Percentiles rank a stretch among this genome's conserved stretches.
Conservation (phyloP, 805 yeast genomes). For the Saccharomycopsis fermentans region DNA sequence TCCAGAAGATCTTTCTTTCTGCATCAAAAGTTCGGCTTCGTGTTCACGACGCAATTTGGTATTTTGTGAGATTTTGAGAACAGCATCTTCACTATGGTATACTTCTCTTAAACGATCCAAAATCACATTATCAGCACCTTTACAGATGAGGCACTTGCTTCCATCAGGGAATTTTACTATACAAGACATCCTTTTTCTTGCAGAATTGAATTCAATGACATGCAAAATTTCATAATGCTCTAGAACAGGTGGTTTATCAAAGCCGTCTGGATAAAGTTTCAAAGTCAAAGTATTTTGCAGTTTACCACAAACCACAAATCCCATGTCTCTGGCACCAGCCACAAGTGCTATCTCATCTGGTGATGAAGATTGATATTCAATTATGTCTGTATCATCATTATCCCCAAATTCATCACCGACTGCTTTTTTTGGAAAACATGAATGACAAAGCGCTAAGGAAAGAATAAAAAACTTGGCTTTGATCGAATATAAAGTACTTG, state of each 20-base stretch:
- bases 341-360: constrained; percentile 95
- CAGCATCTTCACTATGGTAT: constrained; percentile 51
- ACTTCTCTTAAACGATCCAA: constrained; percentile 57
- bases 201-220: constrained; percentile 74
- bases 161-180: constrained; percentile 68
- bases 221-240: constrained; percentile 73
- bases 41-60: constrained; percentile 55
- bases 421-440: constrained; percentile 66
- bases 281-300: constrained; percentile 50
- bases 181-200: constrained; percentile 92
- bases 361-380: constrained; percentile 85
- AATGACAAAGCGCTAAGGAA: constrained; percentile 78
- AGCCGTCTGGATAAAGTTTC: constrained; percentile 77
- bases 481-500: constrained; percentile 57
- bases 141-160: constrained; percentile 68
- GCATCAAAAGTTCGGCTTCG: constrained; percentile 69
- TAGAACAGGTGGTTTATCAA: constrained; percentile 48
- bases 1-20: constrained; percentile 30
- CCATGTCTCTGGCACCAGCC: constrained; percentile 91
- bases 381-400: constrained; percentile 27
- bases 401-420: constrained; percentile 7
- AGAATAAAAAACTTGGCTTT: constrained; percentile 72
- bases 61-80: constrained; percentile 48
- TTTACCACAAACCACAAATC: constrained; percentile 71
- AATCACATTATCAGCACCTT: constrained; percentile 93